These are phyloP conservation scores for Colletotrichum gloeosporioides DNA, from an alignment of 2,329 filamentous ascomycete genomes.

Conservation along the genomic window DNA sequence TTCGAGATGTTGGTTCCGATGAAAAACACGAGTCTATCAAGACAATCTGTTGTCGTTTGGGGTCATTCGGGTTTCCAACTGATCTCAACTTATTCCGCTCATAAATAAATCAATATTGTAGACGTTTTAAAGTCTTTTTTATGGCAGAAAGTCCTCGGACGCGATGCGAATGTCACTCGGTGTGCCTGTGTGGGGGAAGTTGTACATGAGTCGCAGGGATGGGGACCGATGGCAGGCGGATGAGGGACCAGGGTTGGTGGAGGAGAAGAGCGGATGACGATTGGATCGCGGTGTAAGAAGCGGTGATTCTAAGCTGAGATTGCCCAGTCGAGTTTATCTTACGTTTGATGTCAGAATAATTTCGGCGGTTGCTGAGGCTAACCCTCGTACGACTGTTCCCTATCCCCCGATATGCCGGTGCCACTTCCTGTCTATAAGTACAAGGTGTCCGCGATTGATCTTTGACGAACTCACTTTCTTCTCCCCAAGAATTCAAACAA, in stretches of 20 bases:
- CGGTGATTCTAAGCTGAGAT: not conserved
- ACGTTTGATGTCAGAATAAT: not conserved
- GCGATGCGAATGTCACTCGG: not conserved
- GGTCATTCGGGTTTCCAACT: rapidly evolving
- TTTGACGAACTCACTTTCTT: not conserved
- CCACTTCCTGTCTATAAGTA: not conserved
- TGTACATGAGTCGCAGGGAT: not conserved
- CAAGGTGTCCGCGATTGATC: not conserved
- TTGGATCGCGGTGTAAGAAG: not conserved
- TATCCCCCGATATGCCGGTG: not conserved
- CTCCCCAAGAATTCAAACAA: not conserved
- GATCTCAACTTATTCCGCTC: not conserved
- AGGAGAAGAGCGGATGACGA: not conserved
- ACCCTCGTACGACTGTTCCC: not conserved
- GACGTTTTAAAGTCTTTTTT: not conserved
- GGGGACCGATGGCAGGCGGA: not conserved
- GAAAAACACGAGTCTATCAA: not conserved
- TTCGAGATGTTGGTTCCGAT: not conserved
- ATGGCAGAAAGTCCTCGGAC: not conserved
- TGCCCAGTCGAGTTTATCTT: not conserved
- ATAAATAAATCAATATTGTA: not conserved
- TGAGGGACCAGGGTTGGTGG: not conserved
- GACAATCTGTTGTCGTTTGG: not conserved
- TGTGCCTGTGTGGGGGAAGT: not conserved
- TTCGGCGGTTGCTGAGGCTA: not conserved